Conservation (phyloP, 257 asterid genomes). For the Nicotiana knightiana region DNA sequence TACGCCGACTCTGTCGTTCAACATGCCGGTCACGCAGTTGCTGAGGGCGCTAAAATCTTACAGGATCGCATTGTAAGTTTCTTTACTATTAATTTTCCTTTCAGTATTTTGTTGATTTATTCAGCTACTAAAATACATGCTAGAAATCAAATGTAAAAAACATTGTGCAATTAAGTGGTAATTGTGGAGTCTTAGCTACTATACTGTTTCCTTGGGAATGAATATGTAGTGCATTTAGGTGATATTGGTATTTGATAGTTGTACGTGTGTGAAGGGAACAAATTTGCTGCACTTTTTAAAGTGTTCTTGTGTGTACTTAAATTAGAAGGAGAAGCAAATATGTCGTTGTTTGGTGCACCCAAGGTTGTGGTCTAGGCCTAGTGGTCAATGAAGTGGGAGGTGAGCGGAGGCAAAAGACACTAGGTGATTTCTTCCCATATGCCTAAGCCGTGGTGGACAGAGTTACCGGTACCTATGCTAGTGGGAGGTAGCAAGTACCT, state of each 20-base stretch:
- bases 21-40: conserved; percentile 96
- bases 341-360: no score
- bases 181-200: not conserved
- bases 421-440: no score
- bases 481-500: no score
- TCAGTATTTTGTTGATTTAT: not conserved
- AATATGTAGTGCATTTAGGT: not conserved
- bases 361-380: no score
- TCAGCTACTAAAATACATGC: not conserved
- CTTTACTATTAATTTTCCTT: not conserved
- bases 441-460: no score
- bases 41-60: conserved; percentile 84
- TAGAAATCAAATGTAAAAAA: not conserved
- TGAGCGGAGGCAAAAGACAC: no score
- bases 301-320: no score
- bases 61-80: conserved; percentile 79
- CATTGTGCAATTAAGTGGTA: not conserved
- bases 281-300: no score
- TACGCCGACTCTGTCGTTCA: conserved; percentile 91
- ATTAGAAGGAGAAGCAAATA: no score
- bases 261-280: not conserved
- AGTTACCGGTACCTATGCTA: no score
- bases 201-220: not conserved
- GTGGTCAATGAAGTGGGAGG: no score
- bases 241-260: not conserved